Base-by-base conservation (phyloP, 208 protist genomes). In the Leishmania amazonensis region DNA sequence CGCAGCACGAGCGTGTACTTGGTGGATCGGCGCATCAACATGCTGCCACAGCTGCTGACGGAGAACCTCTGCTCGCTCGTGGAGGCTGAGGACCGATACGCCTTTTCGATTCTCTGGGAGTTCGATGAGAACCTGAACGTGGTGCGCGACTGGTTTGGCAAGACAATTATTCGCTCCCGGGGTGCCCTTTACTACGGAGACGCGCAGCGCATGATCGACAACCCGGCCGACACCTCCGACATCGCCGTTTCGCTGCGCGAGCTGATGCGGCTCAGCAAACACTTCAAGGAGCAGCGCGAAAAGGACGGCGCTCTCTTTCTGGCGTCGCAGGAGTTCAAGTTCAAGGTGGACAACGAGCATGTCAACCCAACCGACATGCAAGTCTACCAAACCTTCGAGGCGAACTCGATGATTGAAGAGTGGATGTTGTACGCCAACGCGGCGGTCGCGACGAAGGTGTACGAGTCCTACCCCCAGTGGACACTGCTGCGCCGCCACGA, bases 341-440 rank as follows among this genome's bases (percentile, higher is more conserved):
- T 97, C 83, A 96, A 94, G 85, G 89, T 97, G 17, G 93, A 97
- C 86, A 96, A 96, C 76, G 87, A 96, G 74, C 91, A 97, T 78
- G 87, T 96, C 9, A 96, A 96, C 78, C 90, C 94, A 53, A 97
- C 95, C 3, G 92, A 97, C 81, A 97, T 99, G 90, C 86, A 97
- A 76, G 81, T 91, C 49, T 98, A 99, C 85, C 88, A 97, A 85
- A 95, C 90, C 1, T 94, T 97, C 76, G 95, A 98, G 79, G 96
- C 97, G 11, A 98, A 99, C 81, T 98, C 96, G 38, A 94, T 99
- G 91, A 97, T 99, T 83, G 98, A 99, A 87, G 97, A 99, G 83
- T 99, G 98, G 91, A 99, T 99, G 98, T 89, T 99, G 67, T 97
- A 98, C 81, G 98, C 97, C n/a, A 99, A 99, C 84, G 91, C 94